phyloP scores from a whole-genome alignment of 2,329 filamentous ascomycete species.

The Stachybotrys chlorohalonatus region DNA sequence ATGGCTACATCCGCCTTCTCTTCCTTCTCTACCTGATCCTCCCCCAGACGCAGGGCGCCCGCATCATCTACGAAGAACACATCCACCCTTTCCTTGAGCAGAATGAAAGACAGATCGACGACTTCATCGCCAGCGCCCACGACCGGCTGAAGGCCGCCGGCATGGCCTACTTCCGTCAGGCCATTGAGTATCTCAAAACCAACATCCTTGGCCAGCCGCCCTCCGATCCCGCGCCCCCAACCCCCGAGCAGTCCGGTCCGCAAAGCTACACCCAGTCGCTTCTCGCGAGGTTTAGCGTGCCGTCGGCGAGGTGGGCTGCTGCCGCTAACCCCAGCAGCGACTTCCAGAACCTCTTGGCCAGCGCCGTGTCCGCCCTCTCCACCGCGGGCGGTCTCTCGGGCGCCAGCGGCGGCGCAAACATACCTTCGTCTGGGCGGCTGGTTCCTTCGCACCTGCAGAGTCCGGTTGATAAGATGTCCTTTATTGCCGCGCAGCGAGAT shows the following conservation, averaged over 20 bases:
- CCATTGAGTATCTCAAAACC: conserved; percentile 63
- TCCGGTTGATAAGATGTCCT: conserved; percentile 59
- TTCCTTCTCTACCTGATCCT: conserved; percentile 91
- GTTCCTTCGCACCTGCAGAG: conserved; percentile 61
- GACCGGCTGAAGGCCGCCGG: conserved; percentile 70
- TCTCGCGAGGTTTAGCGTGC: conserved; percentile 79
- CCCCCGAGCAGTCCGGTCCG: conserved; percentile 32
- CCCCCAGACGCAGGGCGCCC: conserved; percentile 93
- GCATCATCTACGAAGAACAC: conserved; percentile 73
- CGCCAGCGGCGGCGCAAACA: conserved; percentile 18
- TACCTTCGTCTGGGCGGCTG: conserved; percentile 20
- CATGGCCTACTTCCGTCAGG: conserved; percentile 62
- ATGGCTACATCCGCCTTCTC: conserved; percentile 78
- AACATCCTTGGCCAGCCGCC: conserved; percentile 72
- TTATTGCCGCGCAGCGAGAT: conserved; percentile 72
- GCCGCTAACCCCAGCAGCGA: conserved; percentile 45
- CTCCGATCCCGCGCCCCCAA: conserved; percentile 24
- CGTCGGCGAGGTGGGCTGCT: conserved; percentile 51
- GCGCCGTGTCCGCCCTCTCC: conserved; percentile 58
- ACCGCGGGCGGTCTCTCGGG: conserved; percentile 25
- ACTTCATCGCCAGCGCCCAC: conserved; percentile 75
- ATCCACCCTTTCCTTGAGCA: conserved; percentile 81
- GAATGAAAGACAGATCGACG: conserved; percentile 83
- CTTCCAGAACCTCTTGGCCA: conserved; percentile 69
- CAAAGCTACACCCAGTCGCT: conserved; percentile 69